Base-by-base conservation (phyloP, 2,329 filamentous ascomycete species). In the Claviceps sp. region DNA sequence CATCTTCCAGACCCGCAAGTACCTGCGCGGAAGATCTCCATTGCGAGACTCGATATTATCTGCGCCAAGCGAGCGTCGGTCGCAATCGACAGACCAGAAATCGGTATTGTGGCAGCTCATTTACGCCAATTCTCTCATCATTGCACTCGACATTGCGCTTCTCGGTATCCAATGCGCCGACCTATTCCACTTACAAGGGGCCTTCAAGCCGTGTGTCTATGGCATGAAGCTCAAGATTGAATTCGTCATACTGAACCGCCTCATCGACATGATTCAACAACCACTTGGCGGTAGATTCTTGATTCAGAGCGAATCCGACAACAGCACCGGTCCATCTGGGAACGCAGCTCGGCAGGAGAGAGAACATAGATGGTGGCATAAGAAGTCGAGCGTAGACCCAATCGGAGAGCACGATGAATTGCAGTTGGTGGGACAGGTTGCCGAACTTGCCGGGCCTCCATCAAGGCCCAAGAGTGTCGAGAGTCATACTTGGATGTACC, bases 81-180 rank as follows among this genome's bases (percentile, higher is more conserved):
- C 44, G 22, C 49, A 54, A 22, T 5, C 45, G 16, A 65, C 67
- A 8, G 50, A 55, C 2, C 47, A 57, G 40, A 55, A 56, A 37
- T 22, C 50, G n/a, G 53, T 59, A 11, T 40, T 60, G 1, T 53
- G 64, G 54, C 71, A 74, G 55, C 63, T 76, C 4, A 64, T 75
- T 26, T 66, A 65, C 26, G 68, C 74, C 51, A 75, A 76, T 54
- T 57, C 70, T 1, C 51, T 70, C n/a, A 70, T 76, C 43, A 67
- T 76, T 24, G 51, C 68, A 2, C 67, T 76, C 56, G 72, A 76
- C 56, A 54, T 74, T 8, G 61, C 67, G n/a, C 64, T 70, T 14
- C 56, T 71, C 2, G 64, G 56, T 2, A 64, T 71, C 37, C 64
- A 71, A 52, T 70, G 63, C 55, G 59, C 65, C 43, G 53, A 67